A percentile compares a stretch with the other conserved stretches of the same genome.
phyloP scores from a whole-genome alignment of 805 yeast species.

The Candida fluviatilis region DNA sequence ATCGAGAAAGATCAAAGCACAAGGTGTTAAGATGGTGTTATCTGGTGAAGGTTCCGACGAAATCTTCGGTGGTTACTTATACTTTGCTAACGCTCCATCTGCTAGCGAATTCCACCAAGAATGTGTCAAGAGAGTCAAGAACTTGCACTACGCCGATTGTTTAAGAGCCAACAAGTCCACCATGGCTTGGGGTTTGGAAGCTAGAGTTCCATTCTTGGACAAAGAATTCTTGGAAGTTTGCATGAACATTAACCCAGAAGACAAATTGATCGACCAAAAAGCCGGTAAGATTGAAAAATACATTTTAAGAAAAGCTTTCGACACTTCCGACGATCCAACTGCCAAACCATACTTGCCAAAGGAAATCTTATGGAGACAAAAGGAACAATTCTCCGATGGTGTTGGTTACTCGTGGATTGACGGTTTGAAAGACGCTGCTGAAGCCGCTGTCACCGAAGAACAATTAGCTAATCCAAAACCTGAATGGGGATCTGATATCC shows the following conservation, averaged over 20 bases:
- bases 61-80: slow-evolving; percentile 96
- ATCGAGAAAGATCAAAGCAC: slow-evolving; percentile 96
- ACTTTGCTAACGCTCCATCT: slow-evolving; percentile 95
- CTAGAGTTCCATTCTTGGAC: slow-evolving; percentile 98
- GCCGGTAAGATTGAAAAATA: slow-evolving; percentile 89
- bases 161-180: slow-evolving; percentile 98
- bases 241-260: slow-evolving; percentile 92
- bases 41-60: slow-evolving; percentile 99
- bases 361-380: slow-evolving; percentile 98
- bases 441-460: slow-evolving; percentile 81
- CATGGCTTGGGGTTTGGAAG: slow-evolving; percentile 99
- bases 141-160: slow-evolving; percentile 96
- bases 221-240: slow-evolving; percentile 84
- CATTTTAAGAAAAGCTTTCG: slow-evolving; percentile 96
- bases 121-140: slow-evolving; percentile 93
- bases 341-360: slow-evolving; percentile 87
- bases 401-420: slow-evolving; percentile 99
- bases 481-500: slow-evolving; percentile 93
- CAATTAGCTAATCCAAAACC: slow-evolving; percentile 86
- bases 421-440: slow-evolving; percentile 93
- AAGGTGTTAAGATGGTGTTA: slow-evolving; percentile 98
- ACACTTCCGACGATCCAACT: slow-evolving; percentile 77
- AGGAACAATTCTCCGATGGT: slow-evolving; percentile 99
- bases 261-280: slow-evolving; percentile 73
- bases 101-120: slow-evolving; percentile 92